Percentiles rank a stretch among this genome's conserved stretches.
Conservation (phyloP, 1,139 yeast species). For the Suhomyces chickasaworum region DNA sequence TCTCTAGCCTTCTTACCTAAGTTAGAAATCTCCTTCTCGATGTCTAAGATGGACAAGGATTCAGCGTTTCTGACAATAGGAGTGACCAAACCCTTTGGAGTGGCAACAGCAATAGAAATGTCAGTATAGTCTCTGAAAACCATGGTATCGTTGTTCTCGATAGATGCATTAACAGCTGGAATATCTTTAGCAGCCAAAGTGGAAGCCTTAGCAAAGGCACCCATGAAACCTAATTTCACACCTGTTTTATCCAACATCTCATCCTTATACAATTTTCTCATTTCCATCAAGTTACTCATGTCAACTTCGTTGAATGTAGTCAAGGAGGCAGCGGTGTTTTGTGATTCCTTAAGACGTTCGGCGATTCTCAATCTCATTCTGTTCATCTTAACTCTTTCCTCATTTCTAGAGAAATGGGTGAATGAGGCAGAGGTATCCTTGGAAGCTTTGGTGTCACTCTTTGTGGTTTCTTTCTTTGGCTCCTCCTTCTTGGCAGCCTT, state of each 20-base stretch:
- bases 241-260: conserved; percentile 94
- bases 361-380: conserved; percentile 99
- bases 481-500: conserved; percentile 23
- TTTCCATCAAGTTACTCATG: conserved; percentile 88
- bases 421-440: conserved; percentile 39
- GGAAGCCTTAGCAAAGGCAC: conserved; percentile 94
- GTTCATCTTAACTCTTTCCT: conserved; percentile 96
- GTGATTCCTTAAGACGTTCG: conserved; percentile 98
- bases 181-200: conserved; percentile 91
- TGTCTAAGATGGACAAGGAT: conserved; percentile 81
- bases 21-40: conserved; percentile 80
- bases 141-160: conserved; percentile 89
- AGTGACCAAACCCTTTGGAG: conserved; percentile 98
- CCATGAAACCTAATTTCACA: conserved; percentile 97
- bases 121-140: conserved; percentile 97
- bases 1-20: conserved; percentile 96
- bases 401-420: conserved; percentile 76
- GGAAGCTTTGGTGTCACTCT: conserved; percentile 29
- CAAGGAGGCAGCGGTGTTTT: conserved; percentile 97
- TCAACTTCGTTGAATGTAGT: conserved; percentile 98
- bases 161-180: conserved; percentile 95
- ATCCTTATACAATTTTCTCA: conserved; percentile 96
- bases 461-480: conserved; percentile 20
- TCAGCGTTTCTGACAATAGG: conserved; percentile 98
- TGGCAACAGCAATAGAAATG: conserved; percentile 95